phyloP scores from a whole-genome alignment of 306 rosid species.

The Ormosia emarginata region DNA sequence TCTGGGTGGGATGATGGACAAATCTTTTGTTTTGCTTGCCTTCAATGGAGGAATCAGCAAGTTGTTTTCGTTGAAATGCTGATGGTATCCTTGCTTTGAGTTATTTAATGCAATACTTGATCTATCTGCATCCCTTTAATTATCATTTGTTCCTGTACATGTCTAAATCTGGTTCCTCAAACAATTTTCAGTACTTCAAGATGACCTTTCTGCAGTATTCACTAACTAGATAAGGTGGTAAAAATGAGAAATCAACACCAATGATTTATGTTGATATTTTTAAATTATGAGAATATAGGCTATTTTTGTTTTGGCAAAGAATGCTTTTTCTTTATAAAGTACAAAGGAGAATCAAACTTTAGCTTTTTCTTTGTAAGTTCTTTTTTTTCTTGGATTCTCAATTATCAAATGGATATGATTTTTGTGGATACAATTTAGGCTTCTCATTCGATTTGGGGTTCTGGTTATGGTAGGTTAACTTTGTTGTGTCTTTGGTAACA shows the following conservation, averaged over 20 bases:
- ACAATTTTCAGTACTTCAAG: slow-evolving; percentile 16
- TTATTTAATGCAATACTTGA: slow-evolving; percentile 26
- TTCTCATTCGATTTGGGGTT: no score
- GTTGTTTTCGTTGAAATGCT: neutral
- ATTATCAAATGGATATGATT: no score
- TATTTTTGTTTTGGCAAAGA: slow-evolving; percentile 40
- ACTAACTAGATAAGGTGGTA: slow-evolving; percentile 29
- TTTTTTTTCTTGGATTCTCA: slow-evolving; percentile 68
- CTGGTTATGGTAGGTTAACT: no score
- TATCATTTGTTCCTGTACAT: neutral
- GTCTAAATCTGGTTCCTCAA: slow-evolving; percentile 25
- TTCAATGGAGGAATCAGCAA: slow-evolving; percentile 16
- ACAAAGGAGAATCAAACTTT: slow-evolving; percentile 44
- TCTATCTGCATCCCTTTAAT: slow-evolving; percentile 9
- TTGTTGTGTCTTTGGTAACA: no score
- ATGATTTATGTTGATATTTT: slow-evolving; percentile 26
- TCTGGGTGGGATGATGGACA: slow-evolving; percentile 12
- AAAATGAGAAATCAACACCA: slow-evolving; percentile 25
- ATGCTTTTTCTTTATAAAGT: slow-evolving; percentile 40
- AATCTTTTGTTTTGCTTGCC: slow-evolving; percentile 14
- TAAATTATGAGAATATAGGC: slow-evolving; percentile 22
- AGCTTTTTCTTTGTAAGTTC: slow-evolving; percentile 54
- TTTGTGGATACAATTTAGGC: no score
- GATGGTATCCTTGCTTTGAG: slow-evolving; percentile 16
- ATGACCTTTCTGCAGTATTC: slow-evolving; percentile 21